Evolutionary conservation across 306 rosid species (phyloP).

Genomic region (Vigna radiata): DNA sequence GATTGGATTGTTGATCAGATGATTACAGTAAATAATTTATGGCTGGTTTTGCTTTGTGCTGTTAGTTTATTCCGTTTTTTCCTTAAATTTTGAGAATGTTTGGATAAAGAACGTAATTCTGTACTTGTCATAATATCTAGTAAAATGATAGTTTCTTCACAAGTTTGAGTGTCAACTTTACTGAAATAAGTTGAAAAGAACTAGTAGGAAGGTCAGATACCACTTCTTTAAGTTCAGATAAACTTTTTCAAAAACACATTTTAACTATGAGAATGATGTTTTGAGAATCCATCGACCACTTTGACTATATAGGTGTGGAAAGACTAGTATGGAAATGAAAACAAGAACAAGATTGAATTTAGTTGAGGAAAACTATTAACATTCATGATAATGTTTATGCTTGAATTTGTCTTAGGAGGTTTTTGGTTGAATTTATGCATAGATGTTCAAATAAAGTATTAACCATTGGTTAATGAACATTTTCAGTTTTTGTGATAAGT

Average conservation of each 20-base stretch:
- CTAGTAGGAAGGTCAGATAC: too few relatives aligned
- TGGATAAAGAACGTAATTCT: neutral
- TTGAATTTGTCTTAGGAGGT: neutral
- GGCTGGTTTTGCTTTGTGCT: neutral
- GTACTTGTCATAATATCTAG: neutral
- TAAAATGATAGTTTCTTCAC: too few relatives aligned
- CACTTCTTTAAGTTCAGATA: too few relatives aligned
- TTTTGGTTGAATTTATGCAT: neutral
- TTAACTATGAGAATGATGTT: too few relatives aligned
- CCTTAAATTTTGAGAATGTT: neutral
- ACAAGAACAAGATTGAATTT: too few relatives aligned
- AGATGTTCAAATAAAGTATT: neutral
- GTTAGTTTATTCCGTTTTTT: too few relatives aligned
- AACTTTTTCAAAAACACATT: too few relatives aligned
- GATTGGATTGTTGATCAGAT: slow-evolving; percentile 80
- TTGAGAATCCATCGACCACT: too few relatives aligned
- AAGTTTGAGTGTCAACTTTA: too few relatives aligned
- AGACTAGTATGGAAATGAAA: neutral
- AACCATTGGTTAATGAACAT: neutral
- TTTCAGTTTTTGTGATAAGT: too few relatives aligned
- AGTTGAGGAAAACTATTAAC: too few relatives aligned
- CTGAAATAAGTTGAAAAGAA: neutral
- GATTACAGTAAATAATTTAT: slow-evolving; percentile 46
- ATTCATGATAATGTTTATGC: neutral
- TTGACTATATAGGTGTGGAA: too few relatives aligned